Conservation (phyloP, 1,139 yeast species). For the Yamadazyma sp. region DNA sequence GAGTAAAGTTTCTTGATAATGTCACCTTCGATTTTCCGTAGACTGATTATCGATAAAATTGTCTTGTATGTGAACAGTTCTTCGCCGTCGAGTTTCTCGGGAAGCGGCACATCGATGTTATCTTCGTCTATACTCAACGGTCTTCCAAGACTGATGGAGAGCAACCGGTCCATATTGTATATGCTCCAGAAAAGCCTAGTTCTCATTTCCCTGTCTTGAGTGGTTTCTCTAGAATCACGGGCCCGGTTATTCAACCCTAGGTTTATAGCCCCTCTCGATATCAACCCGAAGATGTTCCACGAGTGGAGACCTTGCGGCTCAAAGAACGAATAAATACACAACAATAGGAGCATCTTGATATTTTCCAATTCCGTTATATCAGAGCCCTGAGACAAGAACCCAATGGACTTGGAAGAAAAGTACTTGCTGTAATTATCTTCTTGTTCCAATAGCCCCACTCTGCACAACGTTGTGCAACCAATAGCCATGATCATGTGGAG, state of each 20-base stretch:
- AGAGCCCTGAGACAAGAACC: constrained; percentile 18
- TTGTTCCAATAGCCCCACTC: constrained; percentile 33
- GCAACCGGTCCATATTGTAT: constrained; percentile 45
- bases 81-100: constrained; percentile 33
- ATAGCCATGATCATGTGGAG: constrained; percentile 50
- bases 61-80: constrained; percentile 32
- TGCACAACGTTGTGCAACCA: constrained; percentile 46
- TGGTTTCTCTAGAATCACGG: constrained; percentile 13
- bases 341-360: constrained; percentile 36
- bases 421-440: constrained; percentile 24
- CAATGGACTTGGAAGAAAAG: constrained; percentile 8
- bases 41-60: constrained; percentile 36
- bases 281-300: constrained; percentile 39
- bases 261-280: constrained; percentile 39
- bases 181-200: constrained; percentile 52
- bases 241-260: constrained; percentile 42
- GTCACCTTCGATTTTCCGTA: constrained; percentile 43
- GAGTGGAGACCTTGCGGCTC: constrained; percentile 38
- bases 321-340: constrained; percentile 47
- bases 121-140: constrained; percentile 46
- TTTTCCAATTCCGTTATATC: constrained; percentile 32
- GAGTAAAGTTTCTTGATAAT: constrained; percentile 43
- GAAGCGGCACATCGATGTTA: constrained; percentile 45
- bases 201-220: constrained; percentile 33
- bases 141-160: constrained; percentile 44